Conservation (phyloP, 768 basidiomycete genomes). For the Cystofilobasidium ferigula region DNA sequence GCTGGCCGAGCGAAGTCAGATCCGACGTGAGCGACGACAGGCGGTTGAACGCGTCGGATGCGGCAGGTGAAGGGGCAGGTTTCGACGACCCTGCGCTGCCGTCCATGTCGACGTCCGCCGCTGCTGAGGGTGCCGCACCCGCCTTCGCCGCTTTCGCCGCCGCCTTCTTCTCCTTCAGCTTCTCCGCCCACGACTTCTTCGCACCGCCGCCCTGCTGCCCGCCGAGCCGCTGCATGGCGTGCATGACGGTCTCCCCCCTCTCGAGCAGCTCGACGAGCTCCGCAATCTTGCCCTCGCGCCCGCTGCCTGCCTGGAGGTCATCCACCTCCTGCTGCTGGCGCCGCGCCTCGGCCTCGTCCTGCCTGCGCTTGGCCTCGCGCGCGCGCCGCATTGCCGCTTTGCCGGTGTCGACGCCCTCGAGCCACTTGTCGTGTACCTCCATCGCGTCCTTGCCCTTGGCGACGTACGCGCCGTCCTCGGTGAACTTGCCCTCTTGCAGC, state of each 20-base stretch:
- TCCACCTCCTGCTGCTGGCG: slow-evolving; percentile 65
- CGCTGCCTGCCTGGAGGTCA: slow-evolving; percentile 28
- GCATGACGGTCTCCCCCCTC: slow-evolving; percentile 81
- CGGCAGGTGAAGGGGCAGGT: slow-evolving; percentile 30
- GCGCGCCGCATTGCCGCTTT: slow-evolving; percentile 68
- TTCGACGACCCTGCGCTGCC: slow-evolving; percentile 7
- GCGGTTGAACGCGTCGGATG: slow-evolving; percentile 32
- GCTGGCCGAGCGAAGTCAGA: slow-evolving; percentile 36
- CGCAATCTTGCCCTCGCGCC: slow-evolving; percentile 33
- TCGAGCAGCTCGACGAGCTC: slow-evolving; percentile 61
- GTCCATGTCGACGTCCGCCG: slow-evolving; percentile 19
- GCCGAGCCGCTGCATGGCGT: slow-evolving; percentile 78
- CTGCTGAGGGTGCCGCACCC: slow-evolving; percentile 19
- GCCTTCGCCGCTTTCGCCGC: slow-evolving; percentile 20
- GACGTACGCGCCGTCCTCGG: slow-evolving; percentile 71
- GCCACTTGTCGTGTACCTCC: slow-evolving; percentile 87
- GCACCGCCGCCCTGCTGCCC: slow-evolving; percentile 29
- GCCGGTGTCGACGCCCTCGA: slow-evolving; percentile 62
- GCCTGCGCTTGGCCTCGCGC: slow-evolving; percentile 63
- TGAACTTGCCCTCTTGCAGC: slow-evolving; percentile 96
- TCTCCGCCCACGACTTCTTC: slow-evolving; percentile 45
- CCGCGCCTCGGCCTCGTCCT: slow-evolving; percentile 56
- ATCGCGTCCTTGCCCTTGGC: slow-evolving; percentile 78
- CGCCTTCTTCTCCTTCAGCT: slow-evolving; percentile 31
- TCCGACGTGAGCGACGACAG: slow-evolving; percentile 37